Percentiles rank a stretch among this genome's conserved stretches.
These are phyloP conservation scores for Cercospora sp. DNA, from an alignment of 2,329 filamentous ascomycete species.

Conservation along the genomic window DNA sequence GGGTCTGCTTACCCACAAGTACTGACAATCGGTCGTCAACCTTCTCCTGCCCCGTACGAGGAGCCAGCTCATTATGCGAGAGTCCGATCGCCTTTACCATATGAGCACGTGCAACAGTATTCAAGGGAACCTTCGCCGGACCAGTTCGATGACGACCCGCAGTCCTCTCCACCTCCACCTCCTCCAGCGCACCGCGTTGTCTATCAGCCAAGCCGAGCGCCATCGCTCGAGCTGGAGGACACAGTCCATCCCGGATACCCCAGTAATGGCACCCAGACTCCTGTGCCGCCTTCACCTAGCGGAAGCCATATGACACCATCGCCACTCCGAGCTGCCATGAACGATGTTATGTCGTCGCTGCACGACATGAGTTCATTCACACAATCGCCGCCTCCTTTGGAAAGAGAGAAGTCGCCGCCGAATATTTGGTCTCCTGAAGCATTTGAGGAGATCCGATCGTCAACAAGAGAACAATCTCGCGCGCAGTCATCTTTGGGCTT, in stretches of 20 bases:
- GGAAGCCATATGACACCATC: slow-evolving; percentile 67
- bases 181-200: slow-evolving; percentile 73
- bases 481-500: slow-evolving; percentile 77
- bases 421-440: slow-evolving; percentile 90
- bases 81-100: slow-evolving; percentile 24
- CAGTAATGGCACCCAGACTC: slow-evolving; percentile 58
- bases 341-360: slow-evolving; percentile 93
- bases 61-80: slow-evolving; percentile 25
- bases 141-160: slow-evolving; percentile 44
- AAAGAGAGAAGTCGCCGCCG: slow-evolving; percentile 58
- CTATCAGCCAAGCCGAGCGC: slow-evolving; percentile 52
- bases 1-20: slow-evolving; percentile 38
- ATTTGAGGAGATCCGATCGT: slow-evolving; percentile 62
- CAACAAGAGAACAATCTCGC: slow-evolving; percentile 65
- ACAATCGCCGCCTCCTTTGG: slow-evolving; percentile 47
- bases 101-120: slow-evolving; percentile 33
- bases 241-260: slow-evolving; percentile 45
- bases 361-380: slow-evolving; percentile 74
- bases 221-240: slow-evolving; percentile 45
- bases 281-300: slow-evolving; percentile 68
- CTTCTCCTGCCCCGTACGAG: slow-evolving; percentile 36
- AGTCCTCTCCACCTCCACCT: slow-evolving; percentile 76
- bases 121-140: slow-evolving; percentile 5
- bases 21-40: slow-evolving; percentile 29
- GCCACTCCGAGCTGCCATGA: slow-evolving; percentile 90